These are phyloP conservation scores for Sphaerobolus stellatus DNA, from an alignment of 1,284 basidiomycete species.

Conservation along the genomic window DNA sequence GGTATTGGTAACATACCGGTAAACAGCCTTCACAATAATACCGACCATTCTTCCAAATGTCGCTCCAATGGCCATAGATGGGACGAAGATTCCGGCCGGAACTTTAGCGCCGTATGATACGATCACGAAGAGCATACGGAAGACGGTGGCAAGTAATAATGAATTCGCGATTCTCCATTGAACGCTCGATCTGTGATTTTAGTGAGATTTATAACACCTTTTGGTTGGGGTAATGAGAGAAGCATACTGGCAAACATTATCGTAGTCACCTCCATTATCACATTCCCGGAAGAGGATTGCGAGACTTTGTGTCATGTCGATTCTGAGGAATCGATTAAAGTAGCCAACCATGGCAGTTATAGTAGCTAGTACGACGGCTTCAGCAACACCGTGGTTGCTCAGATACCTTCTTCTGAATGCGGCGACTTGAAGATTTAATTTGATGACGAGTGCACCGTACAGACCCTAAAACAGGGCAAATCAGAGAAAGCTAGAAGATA, in stretches of 20 bases:
- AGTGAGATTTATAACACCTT: background rate
- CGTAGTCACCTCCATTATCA: conserved; percentile 89
- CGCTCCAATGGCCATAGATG: conserved; percentile 96
- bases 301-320: conserved; percentile 98
- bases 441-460: conserved; percentile 96
- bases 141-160: conserved; percentile 85
- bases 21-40: conserved; percentile 90
- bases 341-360: conserved; percentile 92
- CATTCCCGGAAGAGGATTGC: conserved; percentile 97
- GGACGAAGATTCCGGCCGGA: conserved; percentile 96
- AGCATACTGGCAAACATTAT: conserved; percentile 91
- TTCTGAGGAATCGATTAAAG: conserved; percentile 91
- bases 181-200: conserved; percentile 62
- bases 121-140: conserved; percentile 85
- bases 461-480: conserved; percentile 62
- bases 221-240: background rate
- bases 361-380: conserved; percentile 85
- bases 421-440: conserved; percentile 94
- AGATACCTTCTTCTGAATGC: conserved; percentile 92
- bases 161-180: conserved; percentile 98
- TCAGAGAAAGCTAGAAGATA: background rate
- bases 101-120: conserved; percentile 96
- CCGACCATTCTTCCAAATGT: conserved; percentile 96
- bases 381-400: conserved; percentile 79
- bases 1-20: conserved; percentile 56